Evolutionary conservation across 169 alveolate species (phyloP), one percentile per base, ranked within the genome.

Genomic region (Plasmodium vivax): DNA sequence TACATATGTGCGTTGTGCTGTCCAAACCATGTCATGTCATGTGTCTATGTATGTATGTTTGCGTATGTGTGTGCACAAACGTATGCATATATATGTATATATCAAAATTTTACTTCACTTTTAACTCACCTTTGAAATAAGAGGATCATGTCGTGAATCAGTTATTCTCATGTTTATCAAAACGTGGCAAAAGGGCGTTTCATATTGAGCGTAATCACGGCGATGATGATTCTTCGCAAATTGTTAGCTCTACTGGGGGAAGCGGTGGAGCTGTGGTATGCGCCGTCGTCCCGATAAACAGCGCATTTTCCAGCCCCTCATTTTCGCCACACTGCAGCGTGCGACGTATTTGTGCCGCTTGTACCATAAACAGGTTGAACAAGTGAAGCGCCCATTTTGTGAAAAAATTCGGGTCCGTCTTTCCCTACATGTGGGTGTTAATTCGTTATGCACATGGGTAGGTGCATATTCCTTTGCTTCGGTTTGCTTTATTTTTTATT

Each of bases 1-100:
- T 43, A 80, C 4, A 36, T 80, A 77, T 77, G 85, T 80, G 71
- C 58, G 73, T 19, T 41, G 85, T 43, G 74, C 23, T 80, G n/a
- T 41, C 77, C 47, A 27, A 80, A 80, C 56, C 47, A 80, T 80
- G 56, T 43, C 56, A 32, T 32, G n/a, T 47, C 62, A 51, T 16
- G 62, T 51, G 62, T 51, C 9, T 51, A 51, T 51, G 23, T 51
- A 51, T 51, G 54, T 51, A 23, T 23, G 23, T 51, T 14, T 51
- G 54, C 54, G 54, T 43, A 16, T 51, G 47, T 34, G 19, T 34
- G 84, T 34, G 27, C 84, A 77, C 84, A 77, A 34, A 34, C 51
- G 43, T 34, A 36, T 77, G 43, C 62, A 51, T 16, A 51, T 51
- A 51, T 68, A 68, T 68, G 77, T 27, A 68, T 68, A 23, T 68